Percentiles rank a stretch among this genome's conserved stretches.
These are phyloP conservation scores for Daldinia vernicosa DNA, from an alignment of 495 filamentous ascomycete genomes.

Conservation along the genomic window DNA sequence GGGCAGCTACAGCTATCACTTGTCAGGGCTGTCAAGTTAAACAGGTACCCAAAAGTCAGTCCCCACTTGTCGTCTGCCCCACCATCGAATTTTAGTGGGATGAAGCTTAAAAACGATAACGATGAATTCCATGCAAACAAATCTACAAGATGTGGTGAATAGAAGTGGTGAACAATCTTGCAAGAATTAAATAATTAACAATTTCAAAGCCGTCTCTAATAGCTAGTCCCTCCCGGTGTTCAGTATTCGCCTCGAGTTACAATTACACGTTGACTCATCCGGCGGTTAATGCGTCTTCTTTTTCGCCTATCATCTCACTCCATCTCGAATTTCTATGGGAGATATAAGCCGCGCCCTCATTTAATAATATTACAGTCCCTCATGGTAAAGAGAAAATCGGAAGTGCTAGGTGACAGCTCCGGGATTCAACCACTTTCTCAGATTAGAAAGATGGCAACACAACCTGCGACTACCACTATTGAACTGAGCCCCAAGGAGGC, in stretches of 20 bases:
- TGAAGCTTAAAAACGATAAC: neutral
- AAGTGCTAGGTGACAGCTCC: conserved; percentile 26
- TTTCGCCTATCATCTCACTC: conserved; percentile 8
- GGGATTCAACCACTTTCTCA: conserved; percentile 21
- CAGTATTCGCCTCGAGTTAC: conserved; percentile 1
- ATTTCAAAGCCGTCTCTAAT: neutral
- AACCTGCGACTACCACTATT: conserved; percentile 54
- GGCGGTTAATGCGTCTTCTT: conserved; percentile 21
- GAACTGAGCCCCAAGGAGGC: conserved; percentile 72
- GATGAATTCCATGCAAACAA: neutral
- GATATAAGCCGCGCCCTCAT: conserved; percentile 3
- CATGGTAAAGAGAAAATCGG: conserved; percentile 46
- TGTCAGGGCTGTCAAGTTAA: neutral
- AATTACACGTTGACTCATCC: conserved; percentile 31
- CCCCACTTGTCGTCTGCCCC: neutral
- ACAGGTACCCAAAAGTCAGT: neutral
- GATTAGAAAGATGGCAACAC: conserved; percentile 41
- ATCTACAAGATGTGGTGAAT: neutral
- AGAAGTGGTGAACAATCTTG: neutral
- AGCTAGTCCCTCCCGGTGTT: no score
- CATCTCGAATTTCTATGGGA: neutral
- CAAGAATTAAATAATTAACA: neutral
- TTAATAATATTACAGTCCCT: conserved; percentile 4
- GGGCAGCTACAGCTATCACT: neutral
- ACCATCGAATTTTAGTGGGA: neutral